These are phyloP conservation scores for Arabidopsis suecica DNA, from an alignment of 345 rosid genomes.

Conservation along the genomic window DNA sequence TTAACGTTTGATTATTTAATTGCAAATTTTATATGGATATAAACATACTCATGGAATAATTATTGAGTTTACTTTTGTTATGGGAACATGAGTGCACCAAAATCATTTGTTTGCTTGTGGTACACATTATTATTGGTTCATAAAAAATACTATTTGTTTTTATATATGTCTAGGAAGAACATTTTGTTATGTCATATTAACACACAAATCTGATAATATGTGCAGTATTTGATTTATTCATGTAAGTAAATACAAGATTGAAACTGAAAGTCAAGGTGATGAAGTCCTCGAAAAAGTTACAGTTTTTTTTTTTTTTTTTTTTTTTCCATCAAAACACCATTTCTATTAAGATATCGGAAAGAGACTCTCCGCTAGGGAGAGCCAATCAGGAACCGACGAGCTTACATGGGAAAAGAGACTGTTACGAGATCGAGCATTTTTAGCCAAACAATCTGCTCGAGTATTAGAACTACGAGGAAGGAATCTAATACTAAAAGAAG, in stretches of 20 bases:
- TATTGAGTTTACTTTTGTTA: conserved; percentile 6
- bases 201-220: background rate
- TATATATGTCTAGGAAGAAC: background rate
- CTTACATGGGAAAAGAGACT: no score
- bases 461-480: no score
- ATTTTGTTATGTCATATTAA: no score
- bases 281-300: background rate
- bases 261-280: background rate
- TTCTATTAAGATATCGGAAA: no score
- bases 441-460: no score
- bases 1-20: conserved; percentile 1
- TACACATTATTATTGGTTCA: conserved; percentile 5
- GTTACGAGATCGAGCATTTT: no score
- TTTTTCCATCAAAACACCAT: no score
- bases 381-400: no score
- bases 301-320: no score
- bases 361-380: no score
- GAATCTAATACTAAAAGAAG: no score
- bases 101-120: conserved; percentile 8
- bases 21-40: background rate
- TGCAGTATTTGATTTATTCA: background rate
- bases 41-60: background rate
- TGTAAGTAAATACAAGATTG: background rate
- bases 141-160: background rate
- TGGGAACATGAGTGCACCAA: background rate